These are phyloP conservation scores for Tricholomella constricta DNA, from an alignment of 768 basidiomycete species.

Conservation along the genomic window DNA sequence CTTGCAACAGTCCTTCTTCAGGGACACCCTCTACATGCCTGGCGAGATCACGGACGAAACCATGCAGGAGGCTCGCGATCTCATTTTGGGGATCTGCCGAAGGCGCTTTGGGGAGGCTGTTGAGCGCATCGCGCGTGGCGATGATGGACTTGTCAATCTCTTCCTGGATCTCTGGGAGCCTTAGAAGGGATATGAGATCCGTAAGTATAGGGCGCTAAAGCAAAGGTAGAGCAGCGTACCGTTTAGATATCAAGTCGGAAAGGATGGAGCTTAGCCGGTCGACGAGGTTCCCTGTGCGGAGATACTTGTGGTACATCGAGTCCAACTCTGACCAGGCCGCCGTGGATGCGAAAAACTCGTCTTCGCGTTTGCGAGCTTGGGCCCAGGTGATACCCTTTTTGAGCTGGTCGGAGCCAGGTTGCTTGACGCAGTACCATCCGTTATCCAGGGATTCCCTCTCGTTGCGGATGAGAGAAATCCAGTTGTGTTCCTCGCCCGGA, in stretches of 20 bases:
- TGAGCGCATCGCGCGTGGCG: slow-evolving; percentile 34
- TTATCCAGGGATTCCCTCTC: slow-evolving; percentile 52
- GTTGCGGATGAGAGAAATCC: slow-evolving; percentile 60
- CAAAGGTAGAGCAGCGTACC: slow-evolving; percentile 36
- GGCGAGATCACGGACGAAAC: slow-evolving; percentile 48
- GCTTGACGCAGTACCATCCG: slow-evolving; percentile 63
- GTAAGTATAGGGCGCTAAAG: neutral
- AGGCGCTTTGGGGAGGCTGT: slow-evolving; percentile 48
- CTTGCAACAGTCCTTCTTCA: slow-evolving; percentile 55
- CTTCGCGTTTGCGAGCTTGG: slow-evolving; percentile 58
- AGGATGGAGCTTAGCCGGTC: slow-evolving; percentile 60
- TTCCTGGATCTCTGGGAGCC: slow-evolving; percentile 62
- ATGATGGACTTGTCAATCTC: slow-evolving; percentile 53
- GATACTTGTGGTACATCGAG: slow-evolving; percentile 45
- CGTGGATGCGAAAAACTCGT: slow-evolving; percentile 53
- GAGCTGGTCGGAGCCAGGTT: slow-evolving; percentile 52
- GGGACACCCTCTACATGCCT: slow-evolving; percentile 55
- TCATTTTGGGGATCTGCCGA: slow-evolving; percentile 60
- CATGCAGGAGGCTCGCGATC: slow-evolving; percentile 47
- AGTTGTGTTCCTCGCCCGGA: slow-evolving; percentile 50
- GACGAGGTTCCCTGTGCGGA: slow-evolving; percentile 60
- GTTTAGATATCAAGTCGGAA: slow-evolving; percentile 61
- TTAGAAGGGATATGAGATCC: too few relatives aligned
- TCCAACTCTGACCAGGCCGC: slow-evolving; percentile 60
- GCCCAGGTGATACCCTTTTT: slow-evolving; percentile 56